A percentile compares a stretch with the other conserved stretches of the same genome.
Evolutionary conservation across 768 basidiomycete genomes (phyloP).

Genomic region (Guyanaporus albipodus): DNA sequence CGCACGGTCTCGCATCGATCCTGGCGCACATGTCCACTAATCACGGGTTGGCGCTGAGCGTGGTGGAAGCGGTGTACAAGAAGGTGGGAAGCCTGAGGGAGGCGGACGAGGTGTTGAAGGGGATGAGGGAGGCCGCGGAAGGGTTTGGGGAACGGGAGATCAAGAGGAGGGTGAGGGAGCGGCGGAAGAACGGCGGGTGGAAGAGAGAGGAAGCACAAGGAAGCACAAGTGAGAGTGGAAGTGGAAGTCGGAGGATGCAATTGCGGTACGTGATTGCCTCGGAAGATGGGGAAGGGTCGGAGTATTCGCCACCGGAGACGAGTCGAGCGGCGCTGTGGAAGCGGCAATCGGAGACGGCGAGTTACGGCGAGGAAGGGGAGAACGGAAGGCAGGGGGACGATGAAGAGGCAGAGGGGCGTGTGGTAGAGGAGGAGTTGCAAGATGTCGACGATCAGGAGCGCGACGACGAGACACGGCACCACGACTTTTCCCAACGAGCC

Average conservation of each 20-base stretch:
- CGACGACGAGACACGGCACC: neutral
- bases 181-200: no score
- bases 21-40: constrained; percentile 42
- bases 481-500: constrained; percentile 10
- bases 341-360: constrained; percentile 7
- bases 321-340: constrained; percentile 28
- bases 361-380: neutral
- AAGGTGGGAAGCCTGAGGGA: constrained; percentile 32
- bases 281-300: constrained; percentile 13
- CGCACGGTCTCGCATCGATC: constrained; percentile 30
- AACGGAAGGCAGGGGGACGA: no score
- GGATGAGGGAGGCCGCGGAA: constrained; percentile 39
- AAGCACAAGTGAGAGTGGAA: neutral
- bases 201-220: neutral
- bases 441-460: neutral
- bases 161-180: neutral
- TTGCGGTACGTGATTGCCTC: constrained; percentile 12
- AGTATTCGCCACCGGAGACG: constrained; percentile 29
- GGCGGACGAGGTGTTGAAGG: constrained; percentile 36
- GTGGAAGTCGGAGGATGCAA: neutral
- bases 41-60: constrained; percentile 40
- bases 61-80: constrained; percentile 39
- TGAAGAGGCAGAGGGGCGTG: constrained; percentile 4
- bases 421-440: constrained; percentile 10
- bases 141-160: constrained; percentile 19